A percentile compares a stretch with the other conserved stretches of the same genome.
Evolutionary conservation across 345 rosid species (phyloP).

Genomic region (Aquilaria sinensis): DNA sequence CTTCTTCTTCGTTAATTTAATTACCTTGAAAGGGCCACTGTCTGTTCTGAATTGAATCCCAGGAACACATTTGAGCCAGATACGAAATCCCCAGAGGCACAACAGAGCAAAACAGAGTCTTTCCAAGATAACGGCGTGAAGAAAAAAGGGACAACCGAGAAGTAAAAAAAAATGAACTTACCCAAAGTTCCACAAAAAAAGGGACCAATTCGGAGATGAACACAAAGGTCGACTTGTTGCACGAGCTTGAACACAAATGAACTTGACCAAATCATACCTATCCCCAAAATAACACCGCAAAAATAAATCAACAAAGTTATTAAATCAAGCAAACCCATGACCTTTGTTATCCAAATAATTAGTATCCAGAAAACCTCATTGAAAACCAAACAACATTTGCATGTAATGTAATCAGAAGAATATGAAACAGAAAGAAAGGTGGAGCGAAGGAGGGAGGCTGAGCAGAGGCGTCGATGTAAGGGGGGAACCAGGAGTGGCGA

Average conservation of each 20-base stretch:
- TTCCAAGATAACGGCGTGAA: background rate
- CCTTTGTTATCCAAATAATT: too few relatives aligned
- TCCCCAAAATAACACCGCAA: constrained; percentile 73
- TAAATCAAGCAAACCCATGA: too few relatives aligned
- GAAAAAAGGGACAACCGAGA: background rate
- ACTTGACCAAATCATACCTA: constrained; percentile 77
- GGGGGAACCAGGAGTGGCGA: constrained; percentile 24
- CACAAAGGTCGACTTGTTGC: constrained; percentile 83
- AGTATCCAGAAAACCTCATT: too few relatives aligned
- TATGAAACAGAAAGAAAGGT: background rate
- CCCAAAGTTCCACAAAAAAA: constrained; percentile 98
- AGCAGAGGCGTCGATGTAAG: constrained; percentile 40
- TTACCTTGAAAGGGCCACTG: constrained; percentile 82
- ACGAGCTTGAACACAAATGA: constrained; percentile 76
- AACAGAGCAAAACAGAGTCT: background rate
- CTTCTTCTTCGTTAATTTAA: too few relatives aligned
- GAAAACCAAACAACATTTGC: background rate
- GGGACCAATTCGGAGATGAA: constrained; percentile 95
- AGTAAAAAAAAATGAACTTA: constrained; percentile 17
- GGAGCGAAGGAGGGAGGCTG: constrained; percentile 14
- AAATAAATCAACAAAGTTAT: constrained; percentile 1
- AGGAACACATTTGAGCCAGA: constrained; percentile 48
- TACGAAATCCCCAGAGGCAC: constrained; percentile 72
- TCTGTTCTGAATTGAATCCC: constrained; percentile 50
- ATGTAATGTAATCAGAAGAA: background rate